phyloP scores from a whole-genome alignment of 352 stramenopile species.

The Phytophthora vignae region DNA sequence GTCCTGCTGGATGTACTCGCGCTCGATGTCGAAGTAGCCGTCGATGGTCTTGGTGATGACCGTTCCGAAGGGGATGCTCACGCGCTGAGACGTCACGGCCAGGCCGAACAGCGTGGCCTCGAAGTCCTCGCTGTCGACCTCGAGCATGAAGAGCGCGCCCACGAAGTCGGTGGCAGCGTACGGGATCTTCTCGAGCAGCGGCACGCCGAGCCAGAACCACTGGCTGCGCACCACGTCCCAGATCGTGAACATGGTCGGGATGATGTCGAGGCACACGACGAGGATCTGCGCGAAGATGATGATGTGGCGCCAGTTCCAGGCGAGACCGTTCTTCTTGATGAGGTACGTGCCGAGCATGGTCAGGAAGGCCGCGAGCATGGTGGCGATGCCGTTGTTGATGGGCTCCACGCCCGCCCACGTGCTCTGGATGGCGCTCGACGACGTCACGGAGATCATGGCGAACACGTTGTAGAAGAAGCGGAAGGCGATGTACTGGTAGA shows the following conservation, averaged over 20 bases:
- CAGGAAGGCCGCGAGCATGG: conserved; percentile 56
- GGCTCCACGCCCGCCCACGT: conserved; percentile 69
- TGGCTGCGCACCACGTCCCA: conserved; percentile 75
- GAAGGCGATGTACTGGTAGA: conserved; percentile 67
- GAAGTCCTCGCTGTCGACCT: conserved; percentile 57
- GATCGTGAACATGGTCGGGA: conserved; percentile 69
- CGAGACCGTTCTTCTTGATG: conserved; percentile 44
- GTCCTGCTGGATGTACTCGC: conserved; percentile 47
- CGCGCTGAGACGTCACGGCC: conserved; percentile 43
- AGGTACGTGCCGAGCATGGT: conserved; percentile 50
- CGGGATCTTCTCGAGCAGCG: conserved; percentile 62
- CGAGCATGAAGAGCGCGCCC: conserved; percentile 60
- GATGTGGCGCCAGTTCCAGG: conserved; percentile 62
- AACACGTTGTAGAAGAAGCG: conserved; percentile 64
- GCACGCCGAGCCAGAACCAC: conserved; percentile 72
- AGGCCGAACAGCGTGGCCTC: conserved; percentile 66
- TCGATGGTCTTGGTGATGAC: conserved; percentile 71
- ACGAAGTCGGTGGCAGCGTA: conserved; percentile 49
- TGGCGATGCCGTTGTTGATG: conserved; percentile 64
- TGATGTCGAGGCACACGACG: conserved; percentile 55
- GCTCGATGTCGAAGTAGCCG: conserved; percentile 62
- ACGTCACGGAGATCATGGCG: conserved; percentile 57
- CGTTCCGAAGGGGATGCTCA: conserved; percentile 58
- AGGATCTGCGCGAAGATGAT: conserved; percentile 54
- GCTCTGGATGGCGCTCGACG: conserved; percentile 57